Evolutionary conservation across 2,329 filamentous ascomycete species (phyloP), one percentile per base, ranked within the genome.

Genomic region (Didymella keratinophila): DNA sequence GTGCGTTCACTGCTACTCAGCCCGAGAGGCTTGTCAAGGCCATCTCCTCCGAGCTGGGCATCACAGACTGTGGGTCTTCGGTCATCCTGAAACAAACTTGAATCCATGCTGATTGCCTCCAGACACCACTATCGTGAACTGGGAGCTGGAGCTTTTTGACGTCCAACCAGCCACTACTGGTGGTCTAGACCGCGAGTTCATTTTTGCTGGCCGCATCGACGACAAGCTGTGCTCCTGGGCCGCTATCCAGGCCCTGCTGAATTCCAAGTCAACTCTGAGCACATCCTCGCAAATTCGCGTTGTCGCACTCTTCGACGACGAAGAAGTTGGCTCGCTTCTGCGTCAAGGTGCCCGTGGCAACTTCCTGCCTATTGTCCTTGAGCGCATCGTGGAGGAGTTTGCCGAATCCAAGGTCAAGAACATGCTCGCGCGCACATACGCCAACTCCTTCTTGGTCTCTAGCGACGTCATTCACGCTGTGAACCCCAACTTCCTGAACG

Each of bases 211-310:
- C 58, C 90, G 95, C 52, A 95, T 98, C 66, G 95, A 99, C 75
- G 95, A 99, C 80, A 98, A 97, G 82, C 88, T 99, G 45, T 98
- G 95, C 83, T 96, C 91, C 30, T 98, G 92, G 88, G 87, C 93
- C 8, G 94, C 95, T 8, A 84, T 97, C 51, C 88, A 93, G 76
- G 93, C 87, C 3, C 87, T 99, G 0, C 82, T 97, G 27, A 87
- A 89, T 48, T 87, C 77, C 20, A 71, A 83, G 10, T 74, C 81
- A 1, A 77, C 81, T 77, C 65, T 73, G 41, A 80, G 84, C 1
- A 75, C 81, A 10, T 85, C 89, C 60, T 84, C 88, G n/a, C 85
- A 89, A 52, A 87, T 98, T 78, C 96, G 96, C 79, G 83, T 97
- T 54, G 91, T 95, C 34, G 93, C 90, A n/a, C 88, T 97, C 69